Base-by-base conservation (phyloP, 306 rosid genomes). In the Rubus idaeus region DNA sequence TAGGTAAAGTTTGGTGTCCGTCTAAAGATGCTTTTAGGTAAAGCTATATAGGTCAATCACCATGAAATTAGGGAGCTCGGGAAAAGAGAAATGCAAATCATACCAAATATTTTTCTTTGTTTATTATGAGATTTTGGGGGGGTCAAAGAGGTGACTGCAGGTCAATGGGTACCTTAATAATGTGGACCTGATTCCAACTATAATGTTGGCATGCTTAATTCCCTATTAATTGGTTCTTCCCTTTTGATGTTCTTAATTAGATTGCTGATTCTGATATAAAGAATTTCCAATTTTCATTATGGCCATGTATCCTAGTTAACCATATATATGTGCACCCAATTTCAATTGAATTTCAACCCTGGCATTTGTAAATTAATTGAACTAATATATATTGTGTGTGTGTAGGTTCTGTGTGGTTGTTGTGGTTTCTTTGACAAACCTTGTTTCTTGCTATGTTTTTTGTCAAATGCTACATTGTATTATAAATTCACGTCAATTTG, bases 1-100 rank as follows among this genome's bases (percentile, higher is more conserved):
- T 79, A 79, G 81, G 83, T 61, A 65, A 57, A 41, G 71, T 79
- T 70, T 79, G 81, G 78, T 75, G 67, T 60, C 64, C 75, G 70
- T 68, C 83, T 68, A 74, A 82, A 77, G 82, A 77, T 83, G 83
- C 75, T 73, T 80, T 83, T 56, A 37, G 47, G 46, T 16, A 39
- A 39, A 64, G 46, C 47, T 64, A 64, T 37, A 60, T 61, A 75
- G 86, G 83, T 79, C 83, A 83, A 83, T 83, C 83, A 65, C 81
- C 81, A 83, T 75, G 81, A 83, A 83, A 64, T 79, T 75, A 83
- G 81, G 86, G 81, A 62, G 74, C 75, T 65, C 75, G 74, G 73
- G 47, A 75, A 73, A 74, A 64, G 86, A 79, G 72, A 57, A n/a
- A 63, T 66, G 37, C 49, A 55, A 52, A 71, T 71, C 49, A 26